Conservation (phyloP, 352 stramenopile genomes). For the Phytophthora idaei region DNA sequence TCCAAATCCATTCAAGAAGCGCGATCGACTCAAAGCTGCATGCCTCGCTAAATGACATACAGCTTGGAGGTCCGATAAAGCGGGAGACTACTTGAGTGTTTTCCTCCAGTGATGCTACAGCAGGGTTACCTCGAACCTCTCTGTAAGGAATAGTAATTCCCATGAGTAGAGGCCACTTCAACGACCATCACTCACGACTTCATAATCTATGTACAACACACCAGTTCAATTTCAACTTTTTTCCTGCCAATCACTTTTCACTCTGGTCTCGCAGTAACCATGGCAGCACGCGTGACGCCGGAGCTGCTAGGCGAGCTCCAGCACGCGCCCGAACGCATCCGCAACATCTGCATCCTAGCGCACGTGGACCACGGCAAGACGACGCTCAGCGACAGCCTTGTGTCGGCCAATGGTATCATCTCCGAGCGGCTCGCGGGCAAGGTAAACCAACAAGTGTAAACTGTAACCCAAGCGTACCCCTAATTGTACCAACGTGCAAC, state of each 20-base stretch:
- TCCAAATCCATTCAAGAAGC: neutral
- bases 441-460: constrained; percentile 36
- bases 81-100: neutral
- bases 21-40: neutral
- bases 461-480: constrained; percentile 11
- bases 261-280: neutral
- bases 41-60: neutral
- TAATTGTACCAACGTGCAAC: constrained; percentile 16
- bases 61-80: neutral
- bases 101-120: neutral
- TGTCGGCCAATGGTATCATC: constrained; percentile 97
- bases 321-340: constrained; percentile 79
- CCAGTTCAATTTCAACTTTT: neutral
- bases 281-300: constrained; percentile 53
- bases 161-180: constrained; percentile 5
- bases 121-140: too few relatives aligned
- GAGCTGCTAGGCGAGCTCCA: constrained; percentile 67
- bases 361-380: constrained; percentile 95
- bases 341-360: constrained; percentile 96
- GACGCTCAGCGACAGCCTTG: constrained; percentile 94
- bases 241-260: constrained; percentile 4
- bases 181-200: constrained; percentile 17
- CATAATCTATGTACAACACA: constrained; percentile 2
- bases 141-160: too few relatives aligned
- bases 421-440: constrained; percentile 95